Evolutionary conservation across 148 eudicot species (phyloP), one percentile per base, ranked within the genome.

Genomic region (Arbutus unedo): DNA sequence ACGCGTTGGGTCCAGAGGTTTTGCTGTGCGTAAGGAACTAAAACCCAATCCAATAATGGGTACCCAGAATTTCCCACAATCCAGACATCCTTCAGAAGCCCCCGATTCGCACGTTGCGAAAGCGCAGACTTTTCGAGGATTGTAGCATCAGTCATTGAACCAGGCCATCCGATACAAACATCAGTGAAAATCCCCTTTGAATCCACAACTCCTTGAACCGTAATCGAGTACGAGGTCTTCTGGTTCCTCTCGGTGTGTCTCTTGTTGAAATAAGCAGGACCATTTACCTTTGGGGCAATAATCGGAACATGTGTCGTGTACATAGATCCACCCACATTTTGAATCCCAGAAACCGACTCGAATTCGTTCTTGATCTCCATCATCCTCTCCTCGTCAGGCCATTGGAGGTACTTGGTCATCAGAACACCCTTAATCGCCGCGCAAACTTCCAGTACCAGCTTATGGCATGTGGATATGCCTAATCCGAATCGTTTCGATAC

Each of bases 391-490:
- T 86, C 88, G n/a, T 91, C 88, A 0, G 98, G 98, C 98, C 98
- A 94, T 3, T 86, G 90, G 0, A 94, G 74, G 54, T 81, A 91
- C 21, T 89, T 91, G 0, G 86, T 88, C 96, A 92, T 92, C 14
- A 94, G 71, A 0, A 88, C 87, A 1, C 57, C 57, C 57, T 83
- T 89, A 1, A 94, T 94, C 0, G 96, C 98, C 4, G 89, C 11
- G 54, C 93, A 92, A 4, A 94, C 98, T 60, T 94, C 96, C 0
- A 92, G 85, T 0, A 94, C 92, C 0, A 94, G 87, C 59, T 94
- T 94, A 49, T 92, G 98, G 60, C 98, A 94, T 19, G 98, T 94
- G 1, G 95, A 92, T 7, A 94, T 92, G 6, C 98, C 98, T 1
- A 94, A 49, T 0, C 98, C 98, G 81, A 94, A 94, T 16, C 90